phyloP scores from a whole-genome alignment of 2,329 filamentous ascomycete genomes.

The Stachybotrys chartarum region DNA sequence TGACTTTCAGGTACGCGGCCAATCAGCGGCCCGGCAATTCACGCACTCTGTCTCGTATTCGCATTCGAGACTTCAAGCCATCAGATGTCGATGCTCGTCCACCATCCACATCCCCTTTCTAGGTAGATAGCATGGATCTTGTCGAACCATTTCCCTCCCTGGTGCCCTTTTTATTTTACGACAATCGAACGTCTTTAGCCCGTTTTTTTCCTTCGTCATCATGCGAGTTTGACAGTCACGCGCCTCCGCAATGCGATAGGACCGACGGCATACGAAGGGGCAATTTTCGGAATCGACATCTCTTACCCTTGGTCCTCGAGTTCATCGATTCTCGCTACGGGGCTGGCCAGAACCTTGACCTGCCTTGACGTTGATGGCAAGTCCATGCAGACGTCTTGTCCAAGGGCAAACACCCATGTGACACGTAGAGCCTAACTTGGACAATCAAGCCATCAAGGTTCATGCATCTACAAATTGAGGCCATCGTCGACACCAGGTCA shows the following conservation, averaged over 20 bases:
- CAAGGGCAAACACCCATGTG: too few species aligned
- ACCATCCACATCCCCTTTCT: background rate
- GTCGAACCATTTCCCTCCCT: background rate
- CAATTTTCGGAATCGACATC: too few species aligned
- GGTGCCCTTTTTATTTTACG: background rate
- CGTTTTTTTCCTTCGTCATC: background rate
- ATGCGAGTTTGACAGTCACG: background rate
- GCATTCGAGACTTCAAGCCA: background rate
- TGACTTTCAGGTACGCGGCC: background rate
- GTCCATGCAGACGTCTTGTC: too few species aligned
- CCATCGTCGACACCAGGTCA: too few species aligned
- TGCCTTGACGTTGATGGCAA: too few species aligned
- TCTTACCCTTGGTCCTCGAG: too few species aligned
- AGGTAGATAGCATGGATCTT: background rate
- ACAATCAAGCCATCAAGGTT: too few species aligned
- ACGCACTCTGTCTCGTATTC: background rate
- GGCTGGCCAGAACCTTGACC: too few species aligned
- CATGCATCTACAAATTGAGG: too few species aligned
- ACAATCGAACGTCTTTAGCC: background rate
- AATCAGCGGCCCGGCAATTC: background rate
- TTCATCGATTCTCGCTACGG: too few species aligned
- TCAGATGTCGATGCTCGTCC: background rate
- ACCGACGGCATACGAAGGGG: too few species aligned
- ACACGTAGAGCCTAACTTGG: too few species aligned
- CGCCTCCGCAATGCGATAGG: background rate